Conservation (phyloP, 1,284 basidiomycete species). For the Irpex sp. region DNA sequence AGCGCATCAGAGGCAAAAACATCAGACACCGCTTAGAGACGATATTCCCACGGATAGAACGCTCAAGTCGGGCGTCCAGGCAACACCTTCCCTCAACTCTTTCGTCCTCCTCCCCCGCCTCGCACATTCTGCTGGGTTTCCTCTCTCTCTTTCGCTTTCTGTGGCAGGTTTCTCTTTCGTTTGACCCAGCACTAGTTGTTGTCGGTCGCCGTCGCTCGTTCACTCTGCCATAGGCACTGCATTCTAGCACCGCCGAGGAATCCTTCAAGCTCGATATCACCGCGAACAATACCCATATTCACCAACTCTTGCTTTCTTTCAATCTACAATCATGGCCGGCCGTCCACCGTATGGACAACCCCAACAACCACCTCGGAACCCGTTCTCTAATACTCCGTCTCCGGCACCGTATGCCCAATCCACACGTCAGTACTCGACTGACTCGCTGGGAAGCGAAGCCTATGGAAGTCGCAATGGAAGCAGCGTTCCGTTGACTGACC, state of each 20-base stretch:
- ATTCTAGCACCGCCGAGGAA: slow-evolving; percentile 10
- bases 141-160: slow-evolving; percentile 11
- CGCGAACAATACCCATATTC: background rate
- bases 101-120: slow-evolving; percentile 10
- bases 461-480: slow-evolving; percentile 53
- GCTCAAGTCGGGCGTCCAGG: background rate
- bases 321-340: slow-evolving; percentile 30
- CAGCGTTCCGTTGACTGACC: slow-evolving; percentile 51
- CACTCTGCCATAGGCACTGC: slow-evolving; percentile 4
- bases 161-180: slow-evolving; percentile 5
- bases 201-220: slow-evolving; percentile 22
- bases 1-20: background rate
- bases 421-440: slow-evolving; percentile 32
- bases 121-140: slow-evolving; percentile 8
- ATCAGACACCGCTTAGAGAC: slow-evolving; percentile 10
- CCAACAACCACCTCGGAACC: slow-evolving; percentile 32
- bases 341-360: slow-evolving; percentile 33
- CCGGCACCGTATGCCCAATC: slow-evolving; percentile 28
- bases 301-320: background rate
- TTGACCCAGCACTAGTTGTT: slow-evolving; percentile 25
- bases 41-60: slow-evolving; percentile 11
- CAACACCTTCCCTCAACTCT: slow-evolving; percentile 1
- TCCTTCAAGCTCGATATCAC: slow-evolving; percentile 9
- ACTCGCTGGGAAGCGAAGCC: slow-evolving; percentile 50
- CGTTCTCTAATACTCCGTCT: slow-evolving; percentile 26